Evolutionary conservation across 202 grass and related monocot genomes (phyloP), one percentile per base, ranked within the genome.

Genomic region (Hordeum pubiflorum): DNA sequence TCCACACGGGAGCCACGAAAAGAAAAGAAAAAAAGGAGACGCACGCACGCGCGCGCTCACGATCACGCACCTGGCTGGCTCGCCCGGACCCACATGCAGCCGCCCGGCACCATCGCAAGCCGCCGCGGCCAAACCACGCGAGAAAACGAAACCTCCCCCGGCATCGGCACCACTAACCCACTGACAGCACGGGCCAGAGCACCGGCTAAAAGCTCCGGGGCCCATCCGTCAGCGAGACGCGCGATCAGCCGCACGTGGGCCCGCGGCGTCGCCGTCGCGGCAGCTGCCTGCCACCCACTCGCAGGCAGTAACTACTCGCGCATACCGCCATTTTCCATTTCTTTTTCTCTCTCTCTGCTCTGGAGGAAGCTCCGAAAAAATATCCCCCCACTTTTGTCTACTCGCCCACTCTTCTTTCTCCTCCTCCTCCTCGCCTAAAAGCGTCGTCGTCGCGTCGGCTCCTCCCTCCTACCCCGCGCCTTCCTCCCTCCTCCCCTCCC

Each of bases 401-500:
- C 70, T 73, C 54, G 36, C 17, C 44, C 32, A 21, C 44, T 43
- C 58, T 5, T 31, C 34, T 44, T 9, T 32, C 48, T 26, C 55
- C 24, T 29, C 24, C 44, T 6, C 70, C 44, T 6, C 70, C 38
- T 75, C 75, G 54, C 59, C 74, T 79, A 79, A 76, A 82, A 87
- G 85, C 74, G 46, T 77, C 85, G 46, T 80, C 77, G 69, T 67
- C 80, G 43, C 52, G 69, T 67, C 80, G 43, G 55, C 79, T 76
- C 71, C 70, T 88, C 17, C 86, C 86, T 76, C 71, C 70, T 88
- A 21, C 86, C 86, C 38, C 81, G 86, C 86, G 81, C 86, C 81
- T 88, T 81, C 81, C 81, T 32, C 1, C 29, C 56, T 17, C 69
- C 22, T 29, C 41, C 41, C 12, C 67, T 24, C 6, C n/a, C 33